These are phyloP conservation scores for Globisporangium barbulae DNA, from an alignment of 352 stramenopile genomes.

Conservation along the genomic window DNA sequence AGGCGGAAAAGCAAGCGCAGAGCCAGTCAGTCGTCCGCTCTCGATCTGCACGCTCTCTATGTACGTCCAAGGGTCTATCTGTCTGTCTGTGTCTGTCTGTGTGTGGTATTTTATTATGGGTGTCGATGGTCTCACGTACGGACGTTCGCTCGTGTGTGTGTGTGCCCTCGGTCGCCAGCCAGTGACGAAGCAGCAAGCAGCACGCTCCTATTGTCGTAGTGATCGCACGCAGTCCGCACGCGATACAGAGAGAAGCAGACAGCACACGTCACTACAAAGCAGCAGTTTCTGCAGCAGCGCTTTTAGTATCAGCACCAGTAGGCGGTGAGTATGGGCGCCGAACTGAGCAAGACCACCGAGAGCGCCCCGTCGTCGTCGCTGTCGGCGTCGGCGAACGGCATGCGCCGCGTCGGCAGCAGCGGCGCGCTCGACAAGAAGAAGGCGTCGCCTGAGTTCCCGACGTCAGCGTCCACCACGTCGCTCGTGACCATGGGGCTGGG, in stretches of 20 bases:
- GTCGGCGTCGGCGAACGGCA: slow-evolving; percentile 20
- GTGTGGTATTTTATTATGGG: background rate
- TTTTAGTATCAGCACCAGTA: background rate
- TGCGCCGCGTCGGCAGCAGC: slow-evolving; percentile 70
- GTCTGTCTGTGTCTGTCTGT: background rate
- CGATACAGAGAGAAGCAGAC: background rate
- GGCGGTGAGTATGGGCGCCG: slow-evolving; percentile 46
- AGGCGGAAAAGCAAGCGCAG: background rate
- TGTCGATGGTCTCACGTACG: background rate
- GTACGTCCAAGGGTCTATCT: background rate
- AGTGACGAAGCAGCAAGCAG: background rate
- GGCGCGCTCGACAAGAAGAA: slow-evolving; percentile 50
- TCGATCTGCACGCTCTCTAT: slow-evolving; percentile 7
- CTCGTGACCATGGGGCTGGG: slow-evolving; percentile 39
- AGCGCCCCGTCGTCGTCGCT: slow-evolving; percentile 23
- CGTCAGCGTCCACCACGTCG: slow-evolving; percentile 53
- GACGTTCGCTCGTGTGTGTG: background rate
- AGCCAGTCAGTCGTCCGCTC: slow-evolving; percentile 6
- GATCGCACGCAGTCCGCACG: background rate
- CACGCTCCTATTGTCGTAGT: background rate
- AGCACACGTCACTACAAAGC: slow-evolving; percentile 4
- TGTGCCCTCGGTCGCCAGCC: background rate
- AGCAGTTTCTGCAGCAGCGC: background rate
- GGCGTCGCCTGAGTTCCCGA: slow-evolving; percentile 29
- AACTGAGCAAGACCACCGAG: slow-evolving; percentile 50